Evolutionary conservation across 2,329 filamentous ascomycete genomes (phyloP).

Genomic region (Colletotrichum eremochloae): DNA sequence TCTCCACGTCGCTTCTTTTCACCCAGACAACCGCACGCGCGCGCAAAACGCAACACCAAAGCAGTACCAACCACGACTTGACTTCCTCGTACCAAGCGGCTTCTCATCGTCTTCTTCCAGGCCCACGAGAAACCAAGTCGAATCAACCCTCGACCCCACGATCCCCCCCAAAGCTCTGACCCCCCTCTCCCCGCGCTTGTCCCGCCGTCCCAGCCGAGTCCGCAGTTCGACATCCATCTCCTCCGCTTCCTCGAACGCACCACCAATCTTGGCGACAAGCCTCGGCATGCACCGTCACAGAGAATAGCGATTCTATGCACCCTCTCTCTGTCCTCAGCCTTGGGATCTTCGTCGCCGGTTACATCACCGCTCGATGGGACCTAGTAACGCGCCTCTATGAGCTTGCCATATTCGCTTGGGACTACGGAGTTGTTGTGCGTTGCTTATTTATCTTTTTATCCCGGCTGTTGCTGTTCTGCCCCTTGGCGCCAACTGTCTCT

Average conservation of each 20-base stretch:
- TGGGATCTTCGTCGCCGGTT: constrained; percentile 99
- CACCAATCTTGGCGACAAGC: constrained; percentile 37
- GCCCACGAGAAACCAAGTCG: not conserved
- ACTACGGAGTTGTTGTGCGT: constrained; percentile 95
- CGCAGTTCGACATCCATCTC: constrained; percentile 29
- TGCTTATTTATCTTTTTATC: not conserved
- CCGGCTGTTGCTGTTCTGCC: not conserved
- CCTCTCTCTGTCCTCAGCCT: constrained; percentile 95
- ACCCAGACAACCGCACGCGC: constrained; percentile 16
- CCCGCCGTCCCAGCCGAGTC: constrained; percentile 27
- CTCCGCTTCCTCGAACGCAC: constrained; percentile 19
- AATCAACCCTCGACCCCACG: constrained; percentile 19
- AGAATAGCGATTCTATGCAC: constrained; percentile 82
- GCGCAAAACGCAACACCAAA: constrained; percentile 16
- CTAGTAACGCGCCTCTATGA: constrained; percentile 97
- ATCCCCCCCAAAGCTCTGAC: constrained; percentile 16
- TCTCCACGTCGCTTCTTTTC: constrained; percentile 8
- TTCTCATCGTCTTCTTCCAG: constrained; percentile 4
- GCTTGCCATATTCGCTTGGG: constrained; percentile 96
- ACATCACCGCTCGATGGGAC: constrained; percentile 99
- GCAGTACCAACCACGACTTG: not conserved
- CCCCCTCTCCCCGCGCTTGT: constrained; percentile 23
- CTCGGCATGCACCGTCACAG: constrained; percentile 60
- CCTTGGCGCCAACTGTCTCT: constrained; percentile 35
- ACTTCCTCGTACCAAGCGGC: not conserved